Evolutionary conservation across 106 monocot species (phyloP).

Genomic region (Phalaenopsis equestris): DNA sequence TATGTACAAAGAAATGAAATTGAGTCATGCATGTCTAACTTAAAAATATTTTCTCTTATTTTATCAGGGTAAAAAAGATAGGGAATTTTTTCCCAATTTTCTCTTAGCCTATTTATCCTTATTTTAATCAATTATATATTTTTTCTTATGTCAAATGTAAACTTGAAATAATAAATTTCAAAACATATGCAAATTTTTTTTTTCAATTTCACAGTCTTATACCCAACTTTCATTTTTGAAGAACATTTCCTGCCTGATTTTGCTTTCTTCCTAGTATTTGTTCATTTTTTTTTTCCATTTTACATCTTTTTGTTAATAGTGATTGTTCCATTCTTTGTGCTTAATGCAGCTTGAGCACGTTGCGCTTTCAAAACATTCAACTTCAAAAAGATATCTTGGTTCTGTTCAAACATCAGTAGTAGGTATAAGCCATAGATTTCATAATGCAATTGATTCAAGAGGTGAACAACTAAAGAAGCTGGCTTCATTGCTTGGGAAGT

Average conservation of each 20-base stretch:
- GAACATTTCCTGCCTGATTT: not conserved
- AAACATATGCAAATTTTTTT: not conserved
- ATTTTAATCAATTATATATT: not conserved
- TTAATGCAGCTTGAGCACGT: constrained; percentile 30
- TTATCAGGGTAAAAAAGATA: not conserved
- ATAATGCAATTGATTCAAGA: constrained; percentile 29
- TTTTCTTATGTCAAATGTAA: not conserved
- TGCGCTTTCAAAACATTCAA: constrained; percentile 11
- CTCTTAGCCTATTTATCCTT: not conserved
- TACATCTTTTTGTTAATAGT: not conserved
- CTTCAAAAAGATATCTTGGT: constrained; percentile 34
- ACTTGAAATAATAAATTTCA: not conserved
- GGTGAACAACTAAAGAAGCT: constrained; percentile 47
- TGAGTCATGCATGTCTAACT: not conserved
- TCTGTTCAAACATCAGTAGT: constrained; percentile 63
- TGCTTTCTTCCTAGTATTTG: not conserved
- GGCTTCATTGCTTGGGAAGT: constrained; percentile 45
- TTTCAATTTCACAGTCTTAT: not conserved
- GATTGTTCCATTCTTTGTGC: not conserved
- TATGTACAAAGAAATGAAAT: not conserved
- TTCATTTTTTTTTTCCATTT: not conserved
- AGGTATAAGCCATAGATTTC: constrained; percentile 68
- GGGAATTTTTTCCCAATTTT: not conserved
- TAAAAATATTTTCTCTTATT: not conserved
- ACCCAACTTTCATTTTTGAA: not conserved